A percentile compares a stretch with the other conserved stretches of the same genome.
phyloP scores from a whole-genome alignment of 192 early-diverging fungal species.

The Geranomyces michiganensis region DNA sequence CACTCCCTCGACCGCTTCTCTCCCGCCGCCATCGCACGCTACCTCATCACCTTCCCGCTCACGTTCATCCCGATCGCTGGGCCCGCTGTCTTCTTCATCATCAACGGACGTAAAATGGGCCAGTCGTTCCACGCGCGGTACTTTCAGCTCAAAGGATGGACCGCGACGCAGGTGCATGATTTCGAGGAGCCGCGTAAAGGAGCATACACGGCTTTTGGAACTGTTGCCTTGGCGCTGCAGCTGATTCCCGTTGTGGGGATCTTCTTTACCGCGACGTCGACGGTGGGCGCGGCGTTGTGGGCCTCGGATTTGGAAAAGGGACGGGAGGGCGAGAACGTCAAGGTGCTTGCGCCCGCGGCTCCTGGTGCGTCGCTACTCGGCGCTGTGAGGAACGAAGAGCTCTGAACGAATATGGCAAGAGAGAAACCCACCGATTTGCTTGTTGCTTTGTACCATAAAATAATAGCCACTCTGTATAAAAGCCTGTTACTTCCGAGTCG shows the following conservation, averaged over 20 bases:
- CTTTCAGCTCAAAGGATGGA: slow-evolving; percentile 36
- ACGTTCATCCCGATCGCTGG: slow-evolving; percentile 63
- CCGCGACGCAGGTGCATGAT: not conserved
- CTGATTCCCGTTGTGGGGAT: slow-evolving; percentile 63
- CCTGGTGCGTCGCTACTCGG: not conserved
- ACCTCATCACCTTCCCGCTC: slow-evolving; percentile 60
- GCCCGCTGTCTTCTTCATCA: slow-evolving; percentile 45
- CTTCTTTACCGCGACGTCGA: slow-evolving; percentile 71
- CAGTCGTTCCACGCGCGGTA: slow-evolving; percentile 21
- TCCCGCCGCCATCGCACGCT: slow-evolving; percentile 26
- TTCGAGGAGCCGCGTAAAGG: slow-evolving; percentile 21
- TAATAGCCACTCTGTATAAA: too few species aligned
- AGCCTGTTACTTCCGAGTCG: too few species aligned
- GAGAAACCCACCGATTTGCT: too few species aligned
- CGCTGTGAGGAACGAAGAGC: not conserved
- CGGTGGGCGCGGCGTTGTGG: slow-evolving; percentile 69
- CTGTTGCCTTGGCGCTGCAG: slow-evolving; percentile 61
- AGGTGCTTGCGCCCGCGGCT: not conserved
- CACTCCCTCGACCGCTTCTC: slow-evolving; percentile 23
- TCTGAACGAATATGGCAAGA: not conserved
- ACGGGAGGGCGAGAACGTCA: slow-evolving; percentile 6
- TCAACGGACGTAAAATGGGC: slow-evolving; percentile 34
- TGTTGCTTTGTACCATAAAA: too few species aligned
- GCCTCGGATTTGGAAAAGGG: slow-evolving; percentile 57
- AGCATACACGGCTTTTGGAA: slow-evolving; percentile 36